Conservation (phyloP, 2,329 filamentous ascomycete species). For the Fusarium piperis region DNA sequence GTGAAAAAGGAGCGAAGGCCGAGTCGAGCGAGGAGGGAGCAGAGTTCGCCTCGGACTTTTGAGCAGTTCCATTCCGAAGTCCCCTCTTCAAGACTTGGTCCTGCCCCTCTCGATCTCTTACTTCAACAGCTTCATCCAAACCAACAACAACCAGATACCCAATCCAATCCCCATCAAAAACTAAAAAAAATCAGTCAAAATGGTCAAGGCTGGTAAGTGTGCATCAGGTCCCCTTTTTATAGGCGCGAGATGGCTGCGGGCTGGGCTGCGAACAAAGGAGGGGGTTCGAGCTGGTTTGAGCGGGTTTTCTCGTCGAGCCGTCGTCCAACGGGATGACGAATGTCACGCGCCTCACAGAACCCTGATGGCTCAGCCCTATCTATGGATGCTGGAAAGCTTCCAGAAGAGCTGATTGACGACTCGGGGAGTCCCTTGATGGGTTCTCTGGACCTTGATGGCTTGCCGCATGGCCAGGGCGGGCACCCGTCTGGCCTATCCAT, state of each 20-base stretch:
- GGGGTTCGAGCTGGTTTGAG: constrained; percentile 66
- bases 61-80: constrained; percentile 10
- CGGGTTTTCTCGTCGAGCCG: constrained; percentile 56
- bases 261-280: constrained; percentile 30
- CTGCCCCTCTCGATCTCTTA: constrained; percentile 37
- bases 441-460: constrained; percentile 8
- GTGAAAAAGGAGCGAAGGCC: constrained; percentile 2
- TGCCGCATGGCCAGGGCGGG: neutral
- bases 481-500: neutral
- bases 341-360: constrained; percentile 43
- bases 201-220: constrained; percentile 94
- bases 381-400: constrained; percentile 5
- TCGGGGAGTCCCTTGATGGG: constrained; percentile 48
- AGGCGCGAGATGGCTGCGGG: constrained; percentile 21
- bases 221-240: constrained; percentile 40
- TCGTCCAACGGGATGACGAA: constrained; percentile 39
- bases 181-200: constrained; percentile 73
- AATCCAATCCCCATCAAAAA: constrained; percentile 22
- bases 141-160: constrained; percentile 8
- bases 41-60: constrained; percentile 35
- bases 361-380: constrained; percentile 53
- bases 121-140: constrained; percentile 29
- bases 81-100: neutral
- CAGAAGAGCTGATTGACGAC: constrained; percentile 10
- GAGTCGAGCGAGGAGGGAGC: constrained; percentile 19